These are phyloP conservation scores for Clarkia xantiana DNA, from an alignment of 345 rosid genomes.

Conservation along the genomic window DNA sequence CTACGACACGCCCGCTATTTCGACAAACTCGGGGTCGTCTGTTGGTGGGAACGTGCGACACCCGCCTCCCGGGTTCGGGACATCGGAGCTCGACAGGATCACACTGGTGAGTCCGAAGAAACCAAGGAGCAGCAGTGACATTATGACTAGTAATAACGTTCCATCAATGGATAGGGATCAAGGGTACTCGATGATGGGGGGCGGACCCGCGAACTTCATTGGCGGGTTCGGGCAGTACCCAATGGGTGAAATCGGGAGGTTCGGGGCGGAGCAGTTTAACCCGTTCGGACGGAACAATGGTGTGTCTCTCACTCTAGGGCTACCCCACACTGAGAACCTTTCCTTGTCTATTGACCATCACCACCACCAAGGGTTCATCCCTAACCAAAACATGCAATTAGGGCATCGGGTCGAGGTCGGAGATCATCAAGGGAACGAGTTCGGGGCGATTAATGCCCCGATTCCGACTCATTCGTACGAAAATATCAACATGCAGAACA, in stretches of 20 bases:
- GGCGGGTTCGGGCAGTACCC: slow-evolving; percentile 24
- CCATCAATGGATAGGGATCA: slow-evolving; percentile 25
- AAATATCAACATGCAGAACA: slow-evolving; percentile 26
- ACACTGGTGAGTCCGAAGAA: slow-evolving; percentile 26
- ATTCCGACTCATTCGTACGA: slow-evolving; percentile 33
- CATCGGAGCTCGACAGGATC: slow-evolving; percentile 22
- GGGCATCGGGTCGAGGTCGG: slow-evolving; percentile 33
- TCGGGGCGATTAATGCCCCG: slow-evolving; percentile 17
- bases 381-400: slow-evolving; percentile 27
- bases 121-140: slow-evolving; percentile 16
- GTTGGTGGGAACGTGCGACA: slow-evolving; percentile 17
- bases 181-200: slow-evolving; percentile 7
- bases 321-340: slow-evolving; percentile 35
- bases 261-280: slow-evolving; percentile 25
- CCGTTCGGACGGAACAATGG: slow-evolving; percentile 29
- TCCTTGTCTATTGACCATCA: slow-evolving; percentile 14
- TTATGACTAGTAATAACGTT: slow-evolving; percentile 20
- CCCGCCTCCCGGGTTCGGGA: slow-evolving; percentile 22
- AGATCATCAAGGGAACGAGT: slow-evolving; percentile 14
- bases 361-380: slow-evolving; percentile 24
- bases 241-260: slow-evolving; percentile 29
- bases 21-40: slow-evolving; percentile 21
- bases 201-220: slow-evolving; percentile 2
- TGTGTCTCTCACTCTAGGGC: slow-evolving; percentile 57
- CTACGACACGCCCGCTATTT: slow-evolving; percentile 17